Evolutionary conservation across 2,329 filamentous ascomycete species (phyloP), one percentile per base, ranked within the genome.

Genomic region (Arachnomyces sp.): DNA sequence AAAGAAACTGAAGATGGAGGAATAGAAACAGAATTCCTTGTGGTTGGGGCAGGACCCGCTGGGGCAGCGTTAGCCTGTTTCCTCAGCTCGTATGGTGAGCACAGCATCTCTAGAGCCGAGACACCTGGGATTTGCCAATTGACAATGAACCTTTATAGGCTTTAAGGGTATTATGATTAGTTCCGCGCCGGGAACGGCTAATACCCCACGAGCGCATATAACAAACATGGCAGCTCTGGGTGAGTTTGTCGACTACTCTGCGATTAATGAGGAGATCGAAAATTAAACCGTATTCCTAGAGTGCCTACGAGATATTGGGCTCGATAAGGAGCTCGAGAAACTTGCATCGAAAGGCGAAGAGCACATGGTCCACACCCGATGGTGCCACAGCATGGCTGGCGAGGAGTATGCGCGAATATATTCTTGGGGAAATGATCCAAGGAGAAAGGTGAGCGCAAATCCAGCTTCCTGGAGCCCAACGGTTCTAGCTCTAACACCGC

Each of bases 161-260:
- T 53, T 73, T 3, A 70, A 58, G 20, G 77, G 77, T 1, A 64
- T 79, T 33, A 67, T 79, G 46, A 63, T 81, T 37, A 66, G 67
- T 5, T 52, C 64, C 2, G 66, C 69, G 0, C 55, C 72, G 0
- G 66, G 68, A 3, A 76, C 70, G 1, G 73, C 76, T 1, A 61
- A 73, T 42, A 77, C 74, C 1, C 77, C 77, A 1, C 61, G 77
- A 17, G 76, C 76, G 0, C 76, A 80, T 51, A 75, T 79, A 41
- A 77, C 72, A 32, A 81, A 79, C 51, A 72, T 72, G 55, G 74
- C 73, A 0, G 73, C 73, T 0, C 52, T 74, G 13, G 53, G 53
- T 56, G 30, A 45, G 47, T 20, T 3, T 34, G 9, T 16, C 28
- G 7, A 8, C 20, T 25, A 4, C 12, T 7, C 20, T 5, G 9